Evolutionary conservation across 371 early-diverging fungal genomes (phyloP).

Genomic region (Syncephalastrum sp.): DNA sequence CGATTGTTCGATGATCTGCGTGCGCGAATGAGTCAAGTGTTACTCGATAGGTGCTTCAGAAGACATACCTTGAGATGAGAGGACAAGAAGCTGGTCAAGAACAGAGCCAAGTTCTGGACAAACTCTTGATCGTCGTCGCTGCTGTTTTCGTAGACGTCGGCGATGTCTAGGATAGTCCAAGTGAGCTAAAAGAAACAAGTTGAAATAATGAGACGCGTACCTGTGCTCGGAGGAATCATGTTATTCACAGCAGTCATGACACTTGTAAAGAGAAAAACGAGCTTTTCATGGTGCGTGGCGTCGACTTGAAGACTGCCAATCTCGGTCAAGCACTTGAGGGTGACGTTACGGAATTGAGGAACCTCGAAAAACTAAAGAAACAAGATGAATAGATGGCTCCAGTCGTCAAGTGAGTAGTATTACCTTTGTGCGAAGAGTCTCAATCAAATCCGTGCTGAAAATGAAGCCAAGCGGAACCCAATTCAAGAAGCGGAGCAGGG

Average conservation of each 20-base stretch:
- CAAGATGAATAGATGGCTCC: neutral
- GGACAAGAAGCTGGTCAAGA: conserved; percentile 83
- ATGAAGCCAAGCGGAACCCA: conserved; percentile 98
- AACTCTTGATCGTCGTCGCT: conserved; percentile 85
- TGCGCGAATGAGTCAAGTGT: neutral
- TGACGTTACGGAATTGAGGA: conserved; percentile 87
- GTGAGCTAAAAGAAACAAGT: neutral
- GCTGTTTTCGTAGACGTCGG: conserved; percentile 79
- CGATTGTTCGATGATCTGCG: conserved; percentile 63
- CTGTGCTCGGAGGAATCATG: conserved; percentile 68
- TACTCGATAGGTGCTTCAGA: neutral
- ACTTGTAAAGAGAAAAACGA: conserved; percentile 78
- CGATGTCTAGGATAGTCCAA: conserved; percentile 56
- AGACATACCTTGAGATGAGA: conserved; percentile 75
- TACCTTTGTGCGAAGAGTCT: conserved; percentile 80
- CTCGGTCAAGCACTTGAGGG: conserved; percentile 93
- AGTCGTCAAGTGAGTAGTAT: conserved; percentile 7
- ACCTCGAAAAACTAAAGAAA: conserved; percentile 71
- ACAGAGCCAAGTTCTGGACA: conserved; percentile 39
- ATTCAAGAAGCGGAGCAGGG: conserved; percentile 92
- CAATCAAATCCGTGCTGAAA: conserved; percentile 94
- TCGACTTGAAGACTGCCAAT: conserved; percentile 83
- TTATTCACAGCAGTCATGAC: conserved; percentile 70
- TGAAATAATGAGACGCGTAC: conserved; percentile 31
- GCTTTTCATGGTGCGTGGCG: conserved; percentile 76